Percentiles rank a stretch among this genome's conserved stretches.
Evolutionary conservation across 441 rosid genomes (phyloP).

Genomic region (Euphorbia neoarborescens): DNA sequence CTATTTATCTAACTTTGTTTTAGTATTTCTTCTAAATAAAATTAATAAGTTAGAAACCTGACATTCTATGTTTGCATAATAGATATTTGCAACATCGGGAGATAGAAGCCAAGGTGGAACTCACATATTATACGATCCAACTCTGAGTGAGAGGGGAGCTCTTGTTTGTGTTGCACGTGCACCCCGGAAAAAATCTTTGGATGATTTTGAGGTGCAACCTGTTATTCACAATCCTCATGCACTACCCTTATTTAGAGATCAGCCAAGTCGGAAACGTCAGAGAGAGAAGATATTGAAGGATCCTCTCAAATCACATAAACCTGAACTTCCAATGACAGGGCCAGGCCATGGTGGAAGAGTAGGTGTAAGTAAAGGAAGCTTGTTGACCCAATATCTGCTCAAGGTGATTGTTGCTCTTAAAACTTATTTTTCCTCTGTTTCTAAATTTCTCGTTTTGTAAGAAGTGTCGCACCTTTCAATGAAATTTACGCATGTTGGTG

Average conservation of each 20-base stretch:
- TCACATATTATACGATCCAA: constrained; percentile 77
- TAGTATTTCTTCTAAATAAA: background rate
- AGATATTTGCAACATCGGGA: constrained; percentile 81
- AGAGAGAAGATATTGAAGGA: constrained; percentile 85
- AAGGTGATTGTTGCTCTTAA: constrained; percentile 40
- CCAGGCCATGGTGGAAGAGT: constrained; percentile 96
- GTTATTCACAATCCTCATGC: constrained; percentile 97
- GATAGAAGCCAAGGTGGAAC: constrained; percentile 89
- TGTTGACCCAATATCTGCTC: constrained; percentile 88
- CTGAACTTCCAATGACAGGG: constrained; percentile 85
- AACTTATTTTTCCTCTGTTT: background rate
- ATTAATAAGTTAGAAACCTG: constrained; percentile 10
- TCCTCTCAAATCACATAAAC: constrained; percentile 81
- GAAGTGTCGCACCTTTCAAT: constrained; percentile 8
- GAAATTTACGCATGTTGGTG: constrained; percentile 18
- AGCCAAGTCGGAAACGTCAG: constrained; percentile 93
- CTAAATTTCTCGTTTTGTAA: background rate
- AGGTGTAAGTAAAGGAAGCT: constrained; percentile 79
- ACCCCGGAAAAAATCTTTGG: constrained; percentile 86
- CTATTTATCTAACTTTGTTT: background rate
- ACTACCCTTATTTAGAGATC: constrained; percentile 86
- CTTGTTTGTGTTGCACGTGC: constrained; percentile 94
- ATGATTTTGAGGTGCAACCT: constrained; percentile 76
- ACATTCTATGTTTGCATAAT: constrained; percentile 17
- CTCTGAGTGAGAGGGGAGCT: constrained; percentile 83